Base-by-base conservation (phyloP, 805 yeast species). In the Sugiyamaella valdiviana region DNA sequence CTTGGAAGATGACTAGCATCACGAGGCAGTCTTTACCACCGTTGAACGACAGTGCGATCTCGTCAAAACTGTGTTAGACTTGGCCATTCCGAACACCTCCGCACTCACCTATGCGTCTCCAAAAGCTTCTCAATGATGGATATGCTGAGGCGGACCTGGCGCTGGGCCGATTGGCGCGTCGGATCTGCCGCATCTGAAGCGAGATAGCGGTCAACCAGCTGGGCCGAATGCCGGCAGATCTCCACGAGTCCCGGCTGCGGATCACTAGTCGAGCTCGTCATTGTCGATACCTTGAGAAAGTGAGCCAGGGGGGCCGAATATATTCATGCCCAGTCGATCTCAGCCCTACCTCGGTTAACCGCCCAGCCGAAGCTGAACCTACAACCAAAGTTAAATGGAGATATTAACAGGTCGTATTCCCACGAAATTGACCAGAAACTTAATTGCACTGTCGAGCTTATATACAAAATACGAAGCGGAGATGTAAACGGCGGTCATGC, bases 1-100 rank as follows among this genome's bases (percentile, higher is more conserved):
- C 82, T 45, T 90, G 67, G 46, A 86, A 79, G 4, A 93, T 61
- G 14, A 88, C 70, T 48, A 93, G 73, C 83, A 91, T 80, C 26
- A 90, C 97, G 42, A 90, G 77, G 59, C 98, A 93, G 67, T 93
- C 99, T 62, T 93, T 93, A 1, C 99, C 99, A 9, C 99, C 99
- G 63, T 93, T 93, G 65, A 84, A 93, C 2, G 95, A 85, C 12
- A 93, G 72, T 0, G 97, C 83, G 12, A 66, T 52, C 39, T 63
- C 56, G 1, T 54, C 52, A 5, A 53, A 38, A 6, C 50, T 44
- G 5, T 20, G 23, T 14, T 49, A 12, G 21, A 17, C 15, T 14
- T 14, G 9, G 21, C 7, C 7, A 16, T 22, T 3, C 20, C 14
- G n/a, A 19, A 41, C n/a, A 3, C 21, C 17, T 22, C 16, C 9